Percentiles rank a stretch among this genome's conserved stretches.
Conservation (phyloP, 495 filamentous ascomycete genomes). For the Poronia punctata region DNA sequence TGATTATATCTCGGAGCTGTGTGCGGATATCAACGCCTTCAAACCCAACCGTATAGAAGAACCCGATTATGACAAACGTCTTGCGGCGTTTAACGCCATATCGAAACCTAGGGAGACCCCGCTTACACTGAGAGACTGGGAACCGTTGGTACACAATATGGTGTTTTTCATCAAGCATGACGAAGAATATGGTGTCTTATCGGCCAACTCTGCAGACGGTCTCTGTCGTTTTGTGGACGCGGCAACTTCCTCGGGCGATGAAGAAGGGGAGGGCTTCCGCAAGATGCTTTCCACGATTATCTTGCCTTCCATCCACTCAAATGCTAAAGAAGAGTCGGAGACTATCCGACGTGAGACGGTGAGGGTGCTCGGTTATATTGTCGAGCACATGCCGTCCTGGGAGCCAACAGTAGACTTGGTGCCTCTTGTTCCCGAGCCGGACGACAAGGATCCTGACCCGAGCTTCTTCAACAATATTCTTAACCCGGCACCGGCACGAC, state of each 20-base stretch:
- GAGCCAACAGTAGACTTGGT: conserved; percentile 66
- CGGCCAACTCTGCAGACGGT: conserved; percentile 69
- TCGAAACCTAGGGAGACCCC: conserved; percentile 45
- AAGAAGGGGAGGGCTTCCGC: conserved; percentile 25
- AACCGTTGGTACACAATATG: conserved; percentile 84
- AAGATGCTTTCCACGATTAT: conserved; percentile 54
- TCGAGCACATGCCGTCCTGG: conserved; percentile 63
- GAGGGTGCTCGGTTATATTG: conserved; percentile 65
- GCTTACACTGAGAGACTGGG: conserved; percentile 74
- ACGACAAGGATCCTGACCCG: conserved; percentile 63
- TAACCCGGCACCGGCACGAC: conserved; percentile 83
- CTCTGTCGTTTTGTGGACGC: conserved; percentile 74
- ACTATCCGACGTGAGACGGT: conserved; percentile 77
- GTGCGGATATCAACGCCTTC: conserved; percentile 73
- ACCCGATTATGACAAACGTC: conserved; percentile 76
- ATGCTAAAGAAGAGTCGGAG: conserved; percentile 70
- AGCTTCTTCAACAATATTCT: conserved; percentile 91
- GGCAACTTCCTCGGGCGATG: conserved; percentile 36
- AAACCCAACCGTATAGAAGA: conserved; percentile 61
- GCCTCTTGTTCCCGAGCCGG: conserved; percentile 62
- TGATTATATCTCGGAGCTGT: conserved; percentile 63
- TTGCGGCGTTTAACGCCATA: conserved; percentile 68
- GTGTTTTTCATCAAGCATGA: conserved; percentile 79
- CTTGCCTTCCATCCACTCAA: conserved; percentile 67
- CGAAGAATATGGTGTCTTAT: conserved; percentile 79